Evolutionary conservation across 192 early-diverging fungal species (phyloP).

Genomic region (Backusella macrospora): DNA sequence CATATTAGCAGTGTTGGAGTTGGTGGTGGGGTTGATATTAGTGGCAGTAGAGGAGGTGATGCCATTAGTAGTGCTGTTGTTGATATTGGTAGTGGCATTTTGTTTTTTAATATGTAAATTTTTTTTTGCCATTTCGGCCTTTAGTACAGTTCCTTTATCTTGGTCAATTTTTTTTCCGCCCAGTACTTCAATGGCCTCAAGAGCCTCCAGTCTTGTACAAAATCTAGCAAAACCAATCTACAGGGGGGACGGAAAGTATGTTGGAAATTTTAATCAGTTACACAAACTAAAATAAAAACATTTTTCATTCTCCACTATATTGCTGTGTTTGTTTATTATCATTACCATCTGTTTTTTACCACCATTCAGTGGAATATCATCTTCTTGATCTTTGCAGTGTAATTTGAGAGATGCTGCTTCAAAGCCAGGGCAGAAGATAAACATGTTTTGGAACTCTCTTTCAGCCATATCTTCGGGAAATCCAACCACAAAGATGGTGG

Average conservation of each 20-base stretch:
- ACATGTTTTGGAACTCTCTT: conserved; percentile 99
- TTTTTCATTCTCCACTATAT: conserved; percentile 1
- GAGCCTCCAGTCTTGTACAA: conserved; percentile 85
- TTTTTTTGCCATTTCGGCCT: conserved; percentile 99
- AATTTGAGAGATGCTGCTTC: conserved; percentile 97
- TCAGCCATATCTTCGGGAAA: conserved; percentile 99
- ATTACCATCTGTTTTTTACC: conserved; percentile 41
- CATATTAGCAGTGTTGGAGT: background rate
- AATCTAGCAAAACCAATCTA: conserved; percentile 99
- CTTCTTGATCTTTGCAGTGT: conserved; percentile 71
- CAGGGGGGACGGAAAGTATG: background rate
- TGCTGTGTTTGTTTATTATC: background rate
- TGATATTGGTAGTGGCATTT: conserved; percentile 16
- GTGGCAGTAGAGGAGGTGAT: conserved; percentile 1
- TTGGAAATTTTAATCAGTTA: background rate
- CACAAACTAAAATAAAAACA: conserved; percentile 20
- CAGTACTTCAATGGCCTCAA: conserved; percentile 89
- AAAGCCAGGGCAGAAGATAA: conserved; percentile 95
- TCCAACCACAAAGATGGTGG: conserved; percentile 98
- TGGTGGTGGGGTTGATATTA: background rate
- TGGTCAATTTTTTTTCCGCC: conserved; percentile 92
- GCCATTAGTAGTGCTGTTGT: background rate
- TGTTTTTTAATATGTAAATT: conserved; percentile 94
- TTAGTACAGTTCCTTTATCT: conserved; percentile 79
- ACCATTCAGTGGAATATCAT: conserved; percentile 42